Evolutionary conservation across 331 rosid genomes (phyloP).

Genomic region (Dryas integrifolia): DNA sequence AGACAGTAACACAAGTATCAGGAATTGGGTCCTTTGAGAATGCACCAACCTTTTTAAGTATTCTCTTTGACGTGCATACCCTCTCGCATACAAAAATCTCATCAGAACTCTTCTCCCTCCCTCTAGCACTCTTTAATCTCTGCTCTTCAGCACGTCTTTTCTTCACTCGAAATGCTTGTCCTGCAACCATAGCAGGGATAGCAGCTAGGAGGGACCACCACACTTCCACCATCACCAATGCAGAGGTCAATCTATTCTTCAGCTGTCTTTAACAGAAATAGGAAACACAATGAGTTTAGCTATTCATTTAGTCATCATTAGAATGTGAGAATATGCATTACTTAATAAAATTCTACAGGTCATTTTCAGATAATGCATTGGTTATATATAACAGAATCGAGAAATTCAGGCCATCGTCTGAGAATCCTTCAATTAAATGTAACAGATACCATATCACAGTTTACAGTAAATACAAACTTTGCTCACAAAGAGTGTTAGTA

Average conservation of each 20-base stretch:
- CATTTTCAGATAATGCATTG: conserved; percentile 5
- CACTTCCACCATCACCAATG: conserved; percentile 64
- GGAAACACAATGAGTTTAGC: background rate
- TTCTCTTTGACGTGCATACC: conserved; percentile 90
- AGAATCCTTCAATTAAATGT: background rate
- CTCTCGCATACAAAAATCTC: conserved; percentile 91
- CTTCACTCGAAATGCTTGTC: conserved; percentile 71
- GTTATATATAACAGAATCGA: background rate
- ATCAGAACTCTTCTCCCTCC: conserved; percentile 87
- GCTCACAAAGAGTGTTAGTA: background rate
- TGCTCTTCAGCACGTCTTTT: conserved; percentile 64
- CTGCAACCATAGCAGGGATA: conserved; percentile 76
- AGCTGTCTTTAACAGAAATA: conserved; percentile 9
- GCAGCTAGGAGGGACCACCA: conserved; percentile 98
- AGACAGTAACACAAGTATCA: conserved; percentile 91
- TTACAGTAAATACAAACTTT: background rate
- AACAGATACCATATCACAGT: background rate
- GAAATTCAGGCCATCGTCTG: background rate
- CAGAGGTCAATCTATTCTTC: conserved; percentile 33
- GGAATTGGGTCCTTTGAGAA: conserved; percentile 95
- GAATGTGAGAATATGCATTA: background rate
- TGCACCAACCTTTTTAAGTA: conserved; percentile 82
- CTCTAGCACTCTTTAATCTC: conserved; percentile 60
- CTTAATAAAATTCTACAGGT: conserved; percentile 6
- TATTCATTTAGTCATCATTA: background rate